Base-by-base conservation (phyloP, 208 protist genomes). In the Trypanosoma avium region DNA sequence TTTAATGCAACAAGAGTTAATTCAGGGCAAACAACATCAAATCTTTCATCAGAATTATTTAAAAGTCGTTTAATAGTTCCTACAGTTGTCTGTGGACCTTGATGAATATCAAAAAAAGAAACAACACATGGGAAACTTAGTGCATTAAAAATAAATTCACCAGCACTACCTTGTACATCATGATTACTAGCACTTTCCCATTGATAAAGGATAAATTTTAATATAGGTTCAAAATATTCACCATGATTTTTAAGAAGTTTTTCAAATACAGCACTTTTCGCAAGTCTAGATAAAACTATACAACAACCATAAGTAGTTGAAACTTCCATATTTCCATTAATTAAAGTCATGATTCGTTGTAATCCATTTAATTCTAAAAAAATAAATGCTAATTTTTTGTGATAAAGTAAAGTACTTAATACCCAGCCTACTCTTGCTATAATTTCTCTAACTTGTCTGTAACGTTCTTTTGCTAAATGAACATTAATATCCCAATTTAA, bases 121-220 rank as follows among this genome's bases (percentile, higher is more conserved):
- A 93, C 57, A 19, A 88, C 82, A 50, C 77, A 88, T 13, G 90
- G 86, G 59, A 95, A 93, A 67, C 82, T 92, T 19, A 95, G 52
- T 19, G 81, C 77, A 68, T 85, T 76, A 50, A 86, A 86, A 27
- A 95, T 73, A 73, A 95, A 93, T 1, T 72, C 75, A 24, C 79
- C 82, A 3, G 86, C 89, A 62, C 82, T 90, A 47, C 67, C 75
- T 55, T 91, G 79, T 21, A 95, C 79, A 40, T 90, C 84, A 40
- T 68, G 59, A 68, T 70, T 82, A 19, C 58, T 54, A 42, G 75
- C 70, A 64, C 67, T 73, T 55, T 82, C 60, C 82, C 82, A 92
- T 35, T 90, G 80, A 36, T 80, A 46, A 35, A 90, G 57, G 58
- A 89, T 75, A 57, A 93, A 92, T 21, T 68, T 61, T 77, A 95